Evolutionary conservation across 192 early-diverging fungal genomes (phyloP).

Genomic region (Backusella circina): DNA sequence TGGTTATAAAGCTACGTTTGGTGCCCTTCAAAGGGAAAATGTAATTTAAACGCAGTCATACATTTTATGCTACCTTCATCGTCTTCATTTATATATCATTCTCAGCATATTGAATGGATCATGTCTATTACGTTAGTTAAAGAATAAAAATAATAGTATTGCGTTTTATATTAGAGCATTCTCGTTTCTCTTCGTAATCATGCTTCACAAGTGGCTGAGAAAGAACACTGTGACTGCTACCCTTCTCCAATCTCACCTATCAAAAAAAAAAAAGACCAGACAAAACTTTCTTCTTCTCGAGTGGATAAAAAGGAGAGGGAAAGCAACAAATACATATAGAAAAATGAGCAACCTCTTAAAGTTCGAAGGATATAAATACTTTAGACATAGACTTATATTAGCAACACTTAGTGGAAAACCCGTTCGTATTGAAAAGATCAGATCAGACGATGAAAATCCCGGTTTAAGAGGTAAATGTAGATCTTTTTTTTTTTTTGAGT

Average conservation of each 20-base stretch:
- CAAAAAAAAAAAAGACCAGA: neutral
- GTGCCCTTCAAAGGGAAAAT: neutral
- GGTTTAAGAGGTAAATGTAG: constrained; percentile 69
- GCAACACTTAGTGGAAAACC: constrained; percentile 79
- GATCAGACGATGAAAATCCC: constrained; percentile 80
- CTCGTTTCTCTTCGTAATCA: neutral
- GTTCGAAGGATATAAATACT: constrained; percentile 81
- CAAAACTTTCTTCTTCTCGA: neutral
- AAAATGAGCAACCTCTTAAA: constrained; percentile 42
- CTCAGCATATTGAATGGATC: neutral
- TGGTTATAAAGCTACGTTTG: neutral
- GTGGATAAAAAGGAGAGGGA: neutral
- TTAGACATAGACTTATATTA: constrained; percentile 88
- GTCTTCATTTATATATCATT: too few species aligned
- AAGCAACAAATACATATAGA: neutral
- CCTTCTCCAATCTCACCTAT: neutral
- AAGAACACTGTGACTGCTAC: neutral
- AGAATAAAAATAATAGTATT: neutral
- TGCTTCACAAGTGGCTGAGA: neutral
- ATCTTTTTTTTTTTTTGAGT: neutral
- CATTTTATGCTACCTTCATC: neutral
- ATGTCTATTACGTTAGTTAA: neutral
- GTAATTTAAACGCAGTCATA: neutral
- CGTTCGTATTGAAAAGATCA: constrained; percentile 88
- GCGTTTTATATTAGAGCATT: neutral